These are phyloP conservation scores for Blumeriella jaapii DNA, from an alignment of 2,329 filamentous ascomycete species.

Conservation along the genomic window DNA sequence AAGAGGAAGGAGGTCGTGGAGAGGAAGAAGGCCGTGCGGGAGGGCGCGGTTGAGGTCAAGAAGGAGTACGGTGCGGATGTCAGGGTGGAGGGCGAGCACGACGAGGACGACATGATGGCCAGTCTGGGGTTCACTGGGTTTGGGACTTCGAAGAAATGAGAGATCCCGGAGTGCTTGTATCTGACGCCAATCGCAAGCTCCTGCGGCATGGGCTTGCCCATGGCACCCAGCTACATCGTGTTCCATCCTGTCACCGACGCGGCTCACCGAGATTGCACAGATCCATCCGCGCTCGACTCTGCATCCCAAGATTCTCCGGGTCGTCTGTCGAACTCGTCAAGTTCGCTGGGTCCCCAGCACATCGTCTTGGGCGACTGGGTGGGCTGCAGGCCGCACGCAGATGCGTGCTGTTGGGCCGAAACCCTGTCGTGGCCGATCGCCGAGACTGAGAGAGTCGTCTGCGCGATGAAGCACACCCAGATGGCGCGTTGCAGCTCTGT, in stretches of 20 bases:
- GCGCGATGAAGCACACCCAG: not conserved
- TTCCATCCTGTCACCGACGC: not conserved
- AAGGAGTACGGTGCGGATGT: constrained; percentile 54
- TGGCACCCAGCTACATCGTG: not conserved
- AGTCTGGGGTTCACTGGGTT: constrained; percentile 56
- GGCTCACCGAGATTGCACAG: not conserved
- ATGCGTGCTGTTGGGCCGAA: not conserved
- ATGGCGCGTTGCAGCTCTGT: not conserved
- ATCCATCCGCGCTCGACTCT: too few relatives aligned
- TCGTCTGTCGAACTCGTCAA: not conserved
- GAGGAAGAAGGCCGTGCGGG: constrained; percentile 36
- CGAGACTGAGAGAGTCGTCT: not conserved
- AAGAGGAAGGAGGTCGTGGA: constrained; percentile 27
- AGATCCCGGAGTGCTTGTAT: not conserved
- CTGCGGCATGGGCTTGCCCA: not conserved
- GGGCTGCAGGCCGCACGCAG: not conserved
- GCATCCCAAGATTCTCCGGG: not conserved
- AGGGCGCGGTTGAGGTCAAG: constrained; percentile 43
- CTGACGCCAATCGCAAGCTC: not conserved
- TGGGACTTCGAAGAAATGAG: constrained; percentile 33
- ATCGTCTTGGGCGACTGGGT: too few relatives aligned
- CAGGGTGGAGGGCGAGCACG: constrained; percentile 55
- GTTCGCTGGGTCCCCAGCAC: too few relatives aligned
- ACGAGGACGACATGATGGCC: constrained; percentile 60
- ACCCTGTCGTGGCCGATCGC: not conserved